Conservation (phyloP, 2,329 filamentous ascomycete genomes). For the Colletotrichum sp. region DNA sequence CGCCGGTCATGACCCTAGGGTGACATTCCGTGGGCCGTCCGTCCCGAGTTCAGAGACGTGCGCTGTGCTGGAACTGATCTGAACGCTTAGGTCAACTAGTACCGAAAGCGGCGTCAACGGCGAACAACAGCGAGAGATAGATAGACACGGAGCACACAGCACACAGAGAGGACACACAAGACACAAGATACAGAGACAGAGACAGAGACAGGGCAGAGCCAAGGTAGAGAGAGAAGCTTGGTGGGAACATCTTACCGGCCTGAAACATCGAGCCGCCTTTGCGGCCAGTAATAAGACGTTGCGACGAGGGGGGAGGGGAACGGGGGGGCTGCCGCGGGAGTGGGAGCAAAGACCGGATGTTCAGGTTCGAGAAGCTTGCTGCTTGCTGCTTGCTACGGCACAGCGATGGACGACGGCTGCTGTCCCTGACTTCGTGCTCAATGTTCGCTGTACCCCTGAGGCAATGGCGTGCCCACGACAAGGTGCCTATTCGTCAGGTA, state of each 20-base stretch:
- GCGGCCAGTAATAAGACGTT: neutral
- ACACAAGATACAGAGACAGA: neutral
- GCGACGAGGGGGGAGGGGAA: neutral
- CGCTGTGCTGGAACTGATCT: neutral
- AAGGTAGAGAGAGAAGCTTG: neutral
- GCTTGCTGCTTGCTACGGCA: neutral
- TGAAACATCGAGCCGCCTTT: conserved; percentile 16
- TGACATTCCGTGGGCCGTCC: neutral
- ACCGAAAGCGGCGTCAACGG: neutral
- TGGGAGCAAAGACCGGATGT: conserved; percentile 9
- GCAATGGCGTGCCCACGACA: neutral
- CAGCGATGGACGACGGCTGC: neutral
- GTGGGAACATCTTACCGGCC: conserved; percentile 21
- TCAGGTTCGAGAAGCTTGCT: conserved; percentile 11
- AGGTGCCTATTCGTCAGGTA: neutral
- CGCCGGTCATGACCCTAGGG: neutral
- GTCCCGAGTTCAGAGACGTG: conserved; percentile 1
- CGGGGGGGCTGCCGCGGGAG: neutral
- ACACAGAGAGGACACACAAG: neutral
- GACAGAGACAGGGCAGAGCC: neutral
- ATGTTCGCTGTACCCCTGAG: neutral
- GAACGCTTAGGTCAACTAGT: neutral
- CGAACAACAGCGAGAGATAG: neutral
- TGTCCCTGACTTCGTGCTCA: neutral
- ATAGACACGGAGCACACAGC: neutral